Percentiles rank a stretch among this genome's conserved stretches.
phyloP scores from a whole-genome alignment of 2,329 filamentous ascomycete species.

The Cladophialophora yegresii region DNA sequence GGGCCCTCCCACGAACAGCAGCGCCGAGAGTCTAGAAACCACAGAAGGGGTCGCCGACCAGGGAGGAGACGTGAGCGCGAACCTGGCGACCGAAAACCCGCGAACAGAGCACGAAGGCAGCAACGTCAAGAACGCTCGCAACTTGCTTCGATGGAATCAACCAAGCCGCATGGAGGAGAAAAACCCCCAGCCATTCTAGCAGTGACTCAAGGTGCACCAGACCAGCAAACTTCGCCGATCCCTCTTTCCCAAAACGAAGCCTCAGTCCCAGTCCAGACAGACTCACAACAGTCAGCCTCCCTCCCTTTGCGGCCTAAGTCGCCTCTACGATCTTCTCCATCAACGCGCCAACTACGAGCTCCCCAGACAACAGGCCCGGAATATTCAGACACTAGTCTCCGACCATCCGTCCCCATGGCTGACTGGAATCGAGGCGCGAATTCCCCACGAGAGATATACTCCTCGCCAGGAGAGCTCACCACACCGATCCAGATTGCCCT shows the following conservation, averaged over 20 bases:
- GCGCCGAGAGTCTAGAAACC: neutral
- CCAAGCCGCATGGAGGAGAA: neutral
- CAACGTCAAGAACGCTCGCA: neutral
- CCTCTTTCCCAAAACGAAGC: neutral
- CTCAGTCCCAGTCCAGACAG: neutral
- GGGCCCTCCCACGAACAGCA: neutral
- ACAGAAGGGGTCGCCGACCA: neutral
- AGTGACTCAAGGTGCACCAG: neutral
- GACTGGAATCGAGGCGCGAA: neutral
- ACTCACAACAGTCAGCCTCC: neutral
- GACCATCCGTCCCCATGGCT: neutral
- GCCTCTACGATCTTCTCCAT: too few species aligned
- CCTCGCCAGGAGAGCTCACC: neutral
- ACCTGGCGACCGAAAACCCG: neutral
- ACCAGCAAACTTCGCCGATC: neutral
- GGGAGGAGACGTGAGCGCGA: neutral
- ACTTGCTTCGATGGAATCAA: too few species aligned
- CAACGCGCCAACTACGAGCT: neutral
- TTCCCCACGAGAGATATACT: too few species aligned
- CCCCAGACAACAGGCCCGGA: neutral
- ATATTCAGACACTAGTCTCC: neutral
- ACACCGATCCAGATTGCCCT: neutral
- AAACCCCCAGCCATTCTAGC: neutral
- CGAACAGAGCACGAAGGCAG: neutral
- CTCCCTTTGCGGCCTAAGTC: neutral